Evolutionary conservation across 176 grass and related monocot genomes (phyloP).

Genomic region (Oryza longistaminata): DNA sequence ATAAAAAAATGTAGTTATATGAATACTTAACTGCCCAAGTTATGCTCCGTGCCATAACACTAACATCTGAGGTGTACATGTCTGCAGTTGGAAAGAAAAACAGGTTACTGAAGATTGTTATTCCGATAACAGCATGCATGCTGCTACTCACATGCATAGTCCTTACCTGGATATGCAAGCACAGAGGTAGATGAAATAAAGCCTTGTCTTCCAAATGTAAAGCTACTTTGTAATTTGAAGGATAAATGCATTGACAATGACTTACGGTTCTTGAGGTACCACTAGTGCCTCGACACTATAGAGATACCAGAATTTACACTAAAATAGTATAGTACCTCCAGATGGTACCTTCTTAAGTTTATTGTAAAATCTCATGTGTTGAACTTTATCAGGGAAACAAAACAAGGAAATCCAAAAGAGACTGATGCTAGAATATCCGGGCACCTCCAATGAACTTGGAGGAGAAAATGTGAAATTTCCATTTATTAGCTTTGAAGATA

Average conservation of each 20-base stretch:
- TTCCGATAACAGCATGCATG: neutral
- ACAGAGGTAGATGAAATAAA: neutral
- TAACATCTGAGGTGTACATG: neutral
- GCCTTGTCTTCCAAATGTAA: neutral
- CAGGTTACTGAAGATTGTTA: neutral
- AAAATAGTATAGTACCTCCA: no score
- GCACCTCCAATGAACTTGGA: neutral
- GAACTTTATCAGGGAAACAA: neutral
- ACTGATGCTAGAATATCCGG: neutral
- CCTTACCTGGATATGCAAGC: neutral
- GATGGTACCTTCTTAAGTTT: no score
- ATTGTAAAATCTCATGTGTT: neutral
- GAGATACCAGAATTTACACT: no score
- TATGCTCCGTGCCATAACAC: no score
- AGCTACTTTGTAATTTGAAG: no score
- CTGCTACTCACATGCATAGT: neutral
- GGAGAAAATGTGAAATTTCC: conserved; percentile 35
- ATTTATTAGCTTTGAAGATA: conserved; percentile 43
- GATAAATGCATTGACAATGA: no score
- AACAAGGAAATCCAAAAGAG: neutral
- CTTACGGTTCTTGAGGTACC: no score
- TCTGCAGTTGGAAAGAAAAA: neutral
- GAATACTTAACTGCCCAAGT: no score
- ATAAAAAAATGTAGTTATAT: no score
- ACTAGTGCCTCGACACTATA: no score